Percentiles rank a stretch among this genome's conserved stretches.
phyloP scores from a whole-genome alignment of 345 rosid species.

The Turritis glabra region DNA sequence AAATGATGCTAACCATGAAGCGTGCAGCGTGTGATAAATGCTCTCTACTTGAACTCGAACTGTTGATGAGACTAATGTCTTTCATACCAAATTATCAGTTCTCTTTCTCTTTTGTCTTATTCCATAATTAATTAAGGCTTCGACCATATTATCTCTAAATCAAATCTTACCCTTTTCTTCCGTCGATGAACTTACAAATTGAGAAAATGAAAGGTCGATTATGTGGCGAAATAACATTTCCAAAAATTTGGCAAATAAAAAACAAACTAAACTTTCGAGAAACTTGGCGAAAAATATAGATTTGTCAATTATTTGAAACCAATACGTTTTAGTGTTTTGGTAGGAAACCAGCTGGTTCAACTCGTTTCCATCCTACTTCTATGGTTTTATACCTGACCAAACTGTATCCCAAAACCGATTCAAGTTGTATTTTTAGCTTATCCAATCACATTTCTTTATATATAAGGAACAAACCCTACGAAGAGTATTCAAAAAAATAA shows the following conservation, averaged over 20 bases:
- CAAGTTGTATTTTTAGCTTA: neutral
- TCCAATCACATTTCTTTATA: neutral
- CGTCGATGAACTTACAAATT: neutral
- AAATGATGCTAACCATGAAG: constrained; percentile 39
- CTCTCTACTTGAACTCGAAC: constrained; percentile 30
- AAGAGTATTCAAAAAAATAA: too few relatives aligned
- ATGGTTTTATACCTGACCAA: neutral
- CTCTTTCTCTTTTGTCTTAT: constrained; percentile 27
- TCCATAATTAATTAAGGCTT: constrained; percentile 18
- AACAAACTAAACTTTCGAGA: constrained; percentile 22
- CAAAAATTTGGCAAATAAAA: neutral
- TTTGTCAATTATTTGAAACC: neutral
- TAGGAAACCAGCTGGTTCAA: neutral
- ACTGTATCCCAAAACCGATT: neutral
- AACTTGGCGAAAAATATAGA: neutral
- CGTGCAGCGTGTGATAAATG: constrained; percentile 34
- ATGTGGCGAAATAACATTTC: neutral
- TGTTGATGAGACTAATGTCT: constrained; percentile 20
- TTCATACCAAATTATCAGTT: constrained; percentile 18
- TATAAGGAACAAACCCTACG: too few relatives aligned
- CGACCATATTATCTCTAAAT: neutral
- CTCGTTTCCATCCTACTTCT: too few relatives aligned
- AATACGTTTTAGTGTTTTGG: neutral
- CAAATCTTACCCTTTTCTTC: constrained; percentile 18
- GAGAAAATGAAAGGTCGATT: neutral